A percentile compares a stretch with the other conserved stretches of the same genome.
These are phyloP conservation scores for Alternaria panax DNA, from an alignment of 2,329 filamentous ascomycete genomes.

Conservation along the genomic window DNA sequence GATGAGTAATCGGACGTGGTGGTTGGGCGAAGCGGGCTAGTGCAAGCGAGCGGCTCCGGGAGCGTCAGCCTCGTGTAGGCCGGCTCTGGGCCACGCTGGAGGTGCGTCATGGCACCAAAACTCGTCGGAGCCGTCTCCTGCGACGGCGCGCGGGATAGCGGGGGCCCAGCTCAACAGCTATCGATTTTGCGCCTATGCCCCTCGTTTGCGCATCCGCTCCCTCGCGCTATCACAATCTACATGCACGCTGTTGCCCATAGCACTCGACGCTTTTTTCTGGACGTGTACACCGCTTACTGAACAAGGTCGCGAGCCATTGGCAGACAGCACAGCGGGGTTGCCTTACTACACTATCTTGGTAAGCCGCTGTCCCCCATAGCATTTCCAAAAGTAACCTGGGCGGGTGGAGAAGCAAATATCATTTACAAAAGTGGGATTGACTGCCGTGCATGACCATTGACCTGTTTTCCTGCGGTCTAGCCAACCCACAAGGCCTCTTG, in stretches of 20 bases:
- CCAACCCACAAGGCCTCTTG: constrained; percentile 3
- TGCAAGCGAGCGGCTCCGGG: background rate
- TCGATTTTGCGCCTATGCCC: constrained; percentile 8
- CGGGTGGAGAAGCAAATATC: constrained; percentile 20
- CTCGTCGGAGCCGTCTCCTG: constrained; percentile 10
- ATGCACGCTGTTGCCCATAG: background rate
- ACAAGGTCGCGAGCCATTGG: constrained; percentile 17
- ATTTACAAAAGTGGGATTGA: constrained; percentile 14
- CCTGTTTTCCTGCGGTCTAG: constrained; percentile 5
- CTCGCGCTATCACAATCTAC: background rate
- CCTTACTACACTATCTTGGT: constrained; percentile 26
- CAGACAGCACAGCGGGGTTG: constrained; percentile 13
- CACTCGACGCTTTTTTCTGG: background rate
- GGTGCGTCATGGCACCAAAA: constrained; percentile 11
- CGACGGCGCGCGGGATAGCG: constrained; percentile 21
- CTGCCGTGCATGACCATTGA: constrained; percentile 17
- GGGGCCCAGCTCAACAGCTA: constrained; percentile 17
- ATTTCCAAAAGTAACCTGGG: constrained; percentile 27
- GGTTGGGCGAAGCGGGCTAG: background rate
- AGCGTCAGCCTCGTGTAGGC: constrained; percentile 3
- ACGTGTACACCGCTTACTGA: constrained; percentile 13
- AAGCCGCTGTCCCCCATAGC: constrained; percentile 16
- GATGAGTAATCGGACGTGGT: background rate
- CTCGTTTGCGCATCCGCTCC: constrained; percentile 11
- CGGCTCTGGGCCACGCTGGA: background rate